Evolutionary conservation across 2,329 filamentous ascomycete genomes (phyloP), one percentile per base, ranked within the genome.

Genomic region (Leptographium flavum): DNA sequence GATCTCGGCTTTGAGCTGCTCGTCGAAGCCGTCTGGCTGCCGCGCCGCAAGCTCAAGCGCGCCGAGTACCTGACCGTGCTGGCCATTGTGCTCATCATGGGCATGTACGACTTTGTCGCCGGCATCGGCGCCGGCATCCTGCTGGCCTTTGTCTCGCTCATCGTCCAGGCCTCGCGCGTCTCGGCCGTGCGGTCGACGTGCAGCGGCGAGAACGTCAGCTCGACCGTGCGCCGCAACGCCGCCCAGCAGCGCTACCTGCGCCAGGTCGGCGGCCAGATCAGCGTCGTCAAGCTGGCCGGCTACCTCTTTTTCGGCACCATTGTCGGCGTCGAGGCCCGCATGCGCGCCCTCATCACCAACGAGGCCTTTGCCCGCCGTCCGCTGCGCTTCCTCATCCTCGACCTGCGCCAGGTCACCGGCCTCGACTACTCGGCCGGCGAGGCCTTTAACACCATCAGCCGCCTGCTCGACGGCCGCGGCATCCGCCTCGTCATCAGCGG

Each of bases 271-370:
- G 74, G 77, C 28, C 92, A 98, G 59, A 92, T 93, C 30, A 83
- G 85, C 47, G 80, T 96, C 42, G 83, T 94, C 56, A 96, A 96
- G 61, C 73, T 98, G 15, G 82, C 84, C 0, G 90, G 92, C 0
- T 96, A 90, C 57, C 74, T 98, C n/a, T 98, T 98, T 69, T 98
- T 98, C 54, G 92, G 92, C 15, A 96, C 88, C 3, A 94, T 98
- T 52, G 90, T 95, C 44, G 87, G 86, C 40, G 90, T 98, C 0
- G 92, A 98, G 61, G 83, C 86, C 50, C 83, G 83, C 51, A 88
- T 96, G 49, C 77, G 88, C 21, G 77, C 72, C 4, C 66, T 96
- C 28, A 80, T 96, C 39, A 81, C 88, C 25, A 87, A 94, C 27
- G 80, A 90, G 49, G 74, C 79, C 3, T 96, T 95, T 58, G 68